Evolutionary conservation across 208 protist species (phyloP).

Genomic region (Leishmania gerbilli): DNA sequence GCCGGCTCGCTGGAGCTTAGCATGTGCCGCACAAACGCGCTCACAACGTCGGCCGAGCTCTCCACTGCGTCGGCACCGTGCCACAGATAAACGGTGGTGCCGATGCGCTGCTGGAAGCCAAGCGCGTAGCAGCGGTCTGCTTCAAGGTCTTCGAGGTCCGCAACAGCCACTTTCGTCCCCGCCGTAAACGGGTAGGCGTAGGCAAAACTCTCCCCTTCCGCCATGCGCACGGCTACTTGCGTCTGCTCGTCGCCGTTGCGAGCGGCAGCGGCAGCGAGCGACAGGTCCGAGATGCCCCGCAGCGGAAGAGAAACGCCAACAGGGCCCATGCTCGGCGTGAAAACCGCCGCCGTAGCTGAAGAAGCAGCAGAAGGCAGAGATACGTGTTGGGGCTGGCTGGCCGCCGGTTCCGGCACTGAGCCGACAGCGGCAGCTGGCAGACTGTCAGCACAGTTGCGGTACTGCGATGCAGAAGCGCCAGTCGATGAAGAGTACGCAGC

Average conservation of each 20-base stretch:
- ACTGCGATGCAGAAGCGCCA: neutral
- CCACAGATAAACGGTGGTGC: slow-evolving; percentile 56
- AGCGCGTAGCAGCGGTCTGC: slow-evolving; percentile 55
- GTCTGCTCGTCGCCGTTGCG: neutral
- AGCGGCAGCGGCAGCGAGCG: neutral
- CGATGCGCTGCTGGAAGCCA: slow-evolving; percentile 35
- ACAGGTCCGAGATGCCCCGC: neutral
- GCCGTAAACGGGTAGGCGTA: slow-evolving; percentile 54
- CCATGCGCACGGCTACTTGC: neutral
- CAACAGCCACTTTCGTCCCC: slow-evolving; percentile 23
- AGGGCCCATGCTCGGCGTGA: neutral
- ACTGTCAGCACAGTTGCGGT: neutral
- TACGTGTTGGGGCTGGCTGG: neutral
- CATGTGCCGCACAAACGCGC: slow-evolving; percentile 20
- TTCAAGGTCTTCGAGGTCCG: slow-evolving; percentile 61
- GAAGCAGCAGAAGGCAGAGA: neutral
- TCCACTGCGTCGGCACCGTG: slow-evolving; percentile 39
- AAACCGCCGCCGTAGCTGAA: neutral
- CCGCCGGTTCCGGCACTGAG: neutral
- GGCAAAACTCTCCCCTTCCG: slow-evolving; percentile 30
- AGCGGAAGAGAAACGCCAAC: neutral
- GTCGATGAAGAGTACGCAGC: neutral
- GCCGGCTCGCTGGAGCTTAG: neutral
- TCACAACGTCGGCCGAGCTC: slow-evolving; percentile 26
- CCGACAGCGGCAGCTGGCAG: neutral